phyloP scores from a whole-genome alignment of 2,329 filamentous ascomycete species.

The Zymoseptoria pseudotritici region DNA sequence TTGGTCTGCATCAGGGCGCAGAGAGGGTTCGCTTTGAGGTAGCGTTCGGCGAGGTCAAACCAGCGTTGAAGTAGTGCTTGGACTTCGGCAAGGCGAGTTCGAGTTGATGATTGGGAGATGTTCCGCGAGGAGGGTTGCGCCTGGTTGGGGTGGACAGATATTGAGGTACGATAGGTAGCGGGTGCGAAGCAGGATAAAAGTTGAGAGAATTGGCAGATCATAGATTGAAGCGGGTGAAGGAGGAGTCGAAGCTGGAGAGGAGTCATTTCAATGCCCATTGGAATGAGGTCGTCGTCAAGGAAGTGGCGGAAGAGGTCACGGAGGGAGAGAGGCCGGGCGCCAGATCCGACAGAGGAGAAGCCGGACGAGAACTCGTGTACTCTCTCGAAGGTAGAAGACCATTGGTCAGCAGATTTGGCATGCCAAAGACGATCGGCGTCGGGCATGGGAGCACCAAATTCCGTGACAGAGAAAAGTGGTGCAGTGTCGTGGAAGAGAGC shows the following conservation, averaged over 20 bases:
- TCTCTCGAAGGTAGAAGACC: slow-evolving; percentile 53
- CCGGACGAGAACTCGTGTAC: slow-evolving; percentile 49
- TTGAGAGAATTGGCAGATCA: slow-evolving; percentile 58
- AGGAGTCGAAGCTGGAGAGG: slow-evolving; percentile 58
- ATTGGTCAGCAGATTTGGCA: slow-evolving; percentile 50
- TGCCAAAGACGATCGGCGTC: slow-evolving; percentile 57
- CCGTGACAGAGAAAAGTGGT: slow-evolving; percentile 57
- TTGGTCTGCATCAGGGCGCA: slow-evolving; percentile 58
- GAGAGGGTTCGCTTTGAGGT: slow-evolving; percentile 48
- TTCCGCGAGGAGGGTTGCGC: not conserved
- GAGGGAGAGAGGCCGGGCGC: slow-evolving; percentile 51
- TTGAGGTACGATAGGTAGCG: slow-evolving; percentile 29
- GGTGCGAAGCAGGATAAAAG: slow-evolving; percentile 53
- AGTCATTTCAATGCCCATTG: slow-evolving; percentile 45
- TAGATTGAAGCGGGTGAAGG: slow-evolving; percentile 59
- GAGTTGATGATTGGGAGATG: slow-evolving; percentile 54
- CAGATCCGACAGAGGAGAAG: slow-evolving; percentile 47
- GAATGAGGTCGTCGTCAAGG: slow-evolving; percentile 54
- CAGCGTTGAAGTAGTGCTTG: slow-evolving; percentile 58
- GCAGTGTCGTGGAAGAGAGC: slow-evolving; percentile 58
- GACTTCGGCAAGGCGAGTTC: slow-evolving; percentile 55
- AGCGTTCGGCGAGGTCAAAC: slow-evolving; percentile 56
- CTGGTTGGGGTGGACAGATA: not conserved
- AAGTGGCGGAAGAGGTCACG: slow-evolving; percentile 62
- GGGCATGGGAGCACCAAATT: slow-evolving; percentile 59